Evolutionary conservation across 352 stramenopile genomes (phyloP).

Genomic region (Thalassiosira tumida): DNA sequence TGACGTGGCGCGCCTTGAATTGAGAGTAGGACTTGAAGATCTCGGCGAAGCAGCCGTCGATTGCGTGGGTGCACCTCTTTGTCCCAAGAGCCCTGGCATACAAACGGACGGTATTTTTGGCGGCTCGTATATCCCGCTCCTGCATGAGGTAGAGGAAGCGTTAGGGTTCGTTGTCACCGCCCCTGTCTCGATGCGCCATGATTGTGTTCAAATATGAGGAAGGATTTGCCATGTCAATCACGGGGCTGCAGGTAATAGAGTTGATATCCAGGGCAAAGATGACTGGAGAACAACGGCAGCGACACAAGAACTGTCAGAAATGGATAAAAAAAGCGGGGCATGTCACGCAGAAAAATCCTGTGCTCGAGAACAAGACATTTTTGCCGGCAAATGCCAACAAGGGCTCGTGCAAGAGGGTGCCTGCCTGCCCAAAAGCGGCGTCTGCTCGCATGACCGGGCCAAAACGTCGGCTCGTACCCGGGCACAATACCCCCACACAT

Average conservation of each 20-base stretch:
- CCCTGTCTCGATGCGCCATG: constrained; percentile 37
- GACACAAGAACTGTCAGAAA: not conserved
- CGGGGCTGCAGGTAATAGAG: constrained; percentile 55
- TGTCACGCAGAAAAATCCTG: constrained; percentile 66
- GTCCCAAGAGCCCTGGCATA: constrained; percentile 61
- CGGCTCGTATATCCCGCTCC: constrained; percentile 63
- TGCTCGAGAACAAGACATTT: constrained; percentile 48
- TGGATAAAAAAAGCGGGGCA: not conserved
- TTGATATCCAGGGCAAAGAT: constrained; percentile 70
- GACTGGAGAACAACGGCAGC: constrained; percentile 41
- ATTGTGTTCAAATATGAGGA: constrained; percentile 42
- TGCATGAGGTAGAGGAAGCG: constrained; percentile 75
- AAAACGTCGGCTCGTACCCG: no score
- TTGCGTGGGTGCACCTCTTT: constrained; percentile 65
- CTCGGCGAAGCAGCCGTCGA: constrained; percentile 78
- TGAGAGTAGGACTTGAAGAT: constrained; percentile 67
- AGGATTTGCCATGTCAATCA: constrained; percentile 49
- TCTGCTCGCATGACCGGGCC: no score
- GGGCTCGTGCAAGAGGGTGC: no score
- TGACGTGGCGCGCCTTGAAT: no score
- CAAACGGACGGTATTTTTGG: constrained; percentile 58
- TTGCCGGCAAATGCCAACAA: constrained; percentile 61
- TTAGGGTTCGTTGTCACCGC: no score
- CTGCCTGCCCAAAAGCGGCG: no score
- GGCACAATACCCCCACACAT: no score